Evolutionary conservation across 495 filamentous ascomycete species (phyloP).

Genomic region (Terfezia claveryi): DNA sequence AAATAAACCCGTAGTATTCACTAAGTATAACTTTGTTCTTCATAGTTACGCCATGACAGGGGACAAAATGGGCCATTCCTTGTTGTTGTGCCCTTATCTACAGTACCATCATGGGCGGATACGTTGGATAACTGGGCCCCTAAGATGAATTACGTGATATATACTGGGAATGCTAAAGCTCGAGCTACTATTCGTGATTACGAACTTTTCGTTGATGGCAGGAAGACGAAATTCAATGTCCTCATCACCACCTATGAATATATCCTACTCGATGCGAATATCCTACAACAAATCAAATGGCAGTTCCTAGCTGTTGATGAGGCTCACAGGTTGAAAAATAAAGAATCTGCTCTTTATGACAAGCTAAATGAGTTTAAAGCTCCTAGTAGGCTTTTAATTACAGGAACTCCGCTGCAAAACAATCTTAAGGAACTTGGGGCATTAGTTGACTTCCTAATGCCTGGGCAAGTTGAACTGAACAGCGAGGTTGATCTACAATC

Average conservation of each 20-base stretch:
- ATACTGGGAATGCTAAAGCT: slow-evolving; percentile 66
- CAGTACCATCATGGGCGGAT: slow-evolving; percentile 92
- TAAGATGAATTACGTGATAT: slow-evolving; percentile 90
- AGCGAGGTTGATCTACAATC: slow-evolving; percentile 64
- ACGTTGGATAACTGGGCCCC: slow-evolving; percentile 95
- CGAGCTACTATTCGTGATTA: slow-evolving; percentile 66
- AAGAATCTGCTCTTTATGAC: slow-evolving; percentile 72
- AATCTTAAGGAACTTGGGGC: slow-evolving; percentile 79
- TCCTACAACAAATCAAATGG: slow-evolving; percentile 78
- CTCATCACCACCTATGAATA: slow-evolving; percentile 93
- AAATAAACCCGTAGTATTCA: neutral
- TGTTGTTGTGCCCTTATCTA: slow-evolving; percentile 83
- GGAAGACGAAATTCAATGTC: slow-evolving; percentile 80
- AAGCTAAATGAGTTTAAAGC: slow-evolving; percentile 68
- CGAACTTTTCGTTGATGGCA: slow-evolving; percentile 65
- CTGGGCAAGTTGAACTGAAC: slow-evolving; percentile 66
- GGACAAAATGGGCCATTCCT: slow-evolving; percentile 85
- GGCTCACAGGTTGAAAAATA: slow-evolving; percentile 90
- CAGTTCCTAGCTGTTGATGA: slow-evolving; percentile 93
- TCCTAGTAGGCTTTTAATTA: slow-evolving; percentile 75
- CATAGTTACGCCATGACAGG: slow-evolving; percentile 62
- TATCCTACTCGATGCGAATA: slow-evolving; percentile 54
- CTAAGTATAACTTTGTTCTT: slow-evolving; percentile 1
- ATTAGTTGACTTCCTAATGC: slow-evolving; percentile 86
- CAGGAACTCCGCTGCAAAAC: slow-evolving; percentile 93